Conservation (phyloP, 2,329 filamentous ascomycete species). For the Sclerotinia minor region DNA sequence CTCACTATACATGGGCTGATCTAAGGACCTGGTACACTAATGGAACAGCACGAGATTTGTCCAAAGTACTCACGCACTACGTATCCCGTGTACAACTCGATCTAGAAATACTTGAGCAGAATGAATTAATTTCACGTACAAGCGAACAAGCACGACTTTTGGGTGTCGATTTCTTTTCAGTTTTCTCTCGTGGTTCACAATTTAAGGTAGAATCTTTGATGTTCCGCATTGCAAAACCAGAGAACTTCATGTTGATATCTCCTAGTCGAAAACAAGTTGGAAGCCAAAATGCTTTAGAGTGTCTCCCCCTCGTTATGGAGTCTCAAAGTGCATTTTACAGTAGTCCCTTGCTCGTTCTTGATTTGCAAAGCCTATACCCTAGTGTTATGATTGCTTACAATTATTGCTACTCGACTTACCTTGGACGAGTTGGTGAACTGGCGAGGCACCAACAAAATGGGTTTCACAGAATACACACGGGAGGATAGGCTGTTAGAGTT, state of each 20-base stretch:
- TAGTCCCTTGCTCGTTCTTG: constrained; percentile 83
- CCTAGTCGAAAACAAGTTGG: constrained; percentile 91
- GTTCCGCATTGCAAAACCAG: constrained; percentile 97
- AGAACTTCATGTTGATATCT: constrained; percentile 88
- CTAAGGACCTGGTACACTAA: constrained; percentile 81
- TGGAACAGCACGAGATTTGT: constrained; percentile 65
- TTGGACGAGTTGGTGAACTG: constrained; percentile 85
- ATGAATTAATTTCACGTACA: constrained; percentile 83
- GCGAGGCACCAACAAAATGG: constrained; percentile 94
- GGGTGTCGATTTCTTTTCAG: constrained; percentile 94
- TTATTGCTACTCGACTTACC: constrained; percentile 95
- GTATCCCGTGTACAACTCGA: constrained; percentile 73
- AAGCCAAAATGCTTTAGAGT: constrained; percentile 90
- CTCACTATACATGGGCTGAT: constrained; percentile 78
- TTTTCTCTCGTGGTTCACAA: constrained; percentile 91
- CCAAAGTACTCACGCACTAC: constrained; percentile 78
- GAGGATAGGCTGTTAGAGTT: constrained; percentile 73
- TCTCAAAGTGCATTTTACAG: constrained; percentile 93
- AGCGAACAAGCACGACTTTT: constrained; percentile 92
- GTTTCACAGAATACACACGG: constrained; percentile 83
- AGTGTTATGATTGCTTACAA: constrained; percentile 99
- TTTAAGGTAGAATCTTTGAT: constrained; percentile 99
- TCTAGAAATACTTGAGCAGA: constrained; percentile 86
- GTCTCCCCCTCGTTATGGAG: constrained; percentile 94
- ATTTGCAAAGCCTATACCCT: constrained; percentile 95